Conservation (phyloP, 2,329 filamentous ascomycete genomes). For the Byssothecium circinans region DNA sequence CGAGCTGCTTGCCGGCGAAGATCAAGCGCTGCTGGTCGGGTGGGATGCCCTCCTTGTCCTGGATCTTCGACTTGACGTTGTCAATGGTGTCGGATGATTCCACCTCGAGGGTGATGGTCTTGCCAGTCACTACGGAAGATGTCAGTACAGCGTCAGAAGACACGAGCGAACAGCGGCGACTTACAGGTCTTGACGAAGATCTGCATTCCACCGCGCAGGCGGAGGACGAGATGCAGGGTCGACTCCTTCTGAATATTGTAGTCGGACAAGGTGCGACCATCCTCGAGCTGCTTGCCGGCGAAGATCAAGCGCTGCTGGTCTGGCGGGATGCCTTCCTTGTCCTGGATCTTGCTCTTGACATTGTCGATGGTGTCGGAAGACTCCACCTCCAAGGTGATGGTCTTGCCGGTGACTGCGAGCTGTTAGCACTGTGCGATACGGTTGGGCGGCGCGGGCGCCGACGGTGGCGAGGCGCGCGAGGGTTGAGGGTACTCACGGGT, state of each 20-base stretch:
- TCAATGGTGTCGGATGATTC: constrained; percentile 46
- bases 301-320: constrained; percentile 98
- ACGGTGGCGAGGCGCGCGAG: constrained; percentile 13
- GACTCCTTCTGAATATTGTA: constrained; percentile 93
- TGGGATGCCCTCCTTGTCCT: constrained; percentile 62
- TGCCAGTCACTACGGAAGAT: constrained; percentile 55
- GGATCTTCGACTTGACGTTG: constrained; percentile 51
- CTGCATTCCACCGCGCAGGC: constrained; percentile 66
- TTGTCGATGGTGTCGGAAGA: constrained; percentile 91
- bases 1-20: constrained; percentile 61
- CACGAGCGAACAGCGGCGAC: constrained; percentile 29
- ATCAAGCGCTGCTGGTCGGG: constrained; percentile 62
- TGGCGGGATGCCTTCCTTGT: constrained; percentile 95
- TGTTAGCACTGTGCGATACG: constrained; percentile 36
- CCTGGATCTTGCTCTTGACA: constrained; percentile 95
- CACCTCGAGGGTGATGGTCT: constrained; percentile 54
- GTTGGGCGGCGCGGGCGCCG: constrained; percentile 7
- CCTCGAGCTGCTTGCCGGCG: constrained; percentile 94
- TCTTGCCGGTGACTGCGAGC: constrained; percentile 63
- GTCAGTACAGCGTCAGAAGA: constrained; percentile 26
- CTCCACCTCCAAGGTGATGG: constrained; percentile 68
- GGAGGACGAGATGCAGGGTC: constrained; percentile 74
- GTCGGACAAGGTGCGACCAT: constrained; percentile 85
- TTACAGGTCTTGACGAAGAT: constrained; percentile 64
- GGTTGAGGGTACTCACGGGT: constrained; percentile 67